Conservation (phyloP, 768 basidiomycete genomes). For the Leccinum imitatum region DNA sequence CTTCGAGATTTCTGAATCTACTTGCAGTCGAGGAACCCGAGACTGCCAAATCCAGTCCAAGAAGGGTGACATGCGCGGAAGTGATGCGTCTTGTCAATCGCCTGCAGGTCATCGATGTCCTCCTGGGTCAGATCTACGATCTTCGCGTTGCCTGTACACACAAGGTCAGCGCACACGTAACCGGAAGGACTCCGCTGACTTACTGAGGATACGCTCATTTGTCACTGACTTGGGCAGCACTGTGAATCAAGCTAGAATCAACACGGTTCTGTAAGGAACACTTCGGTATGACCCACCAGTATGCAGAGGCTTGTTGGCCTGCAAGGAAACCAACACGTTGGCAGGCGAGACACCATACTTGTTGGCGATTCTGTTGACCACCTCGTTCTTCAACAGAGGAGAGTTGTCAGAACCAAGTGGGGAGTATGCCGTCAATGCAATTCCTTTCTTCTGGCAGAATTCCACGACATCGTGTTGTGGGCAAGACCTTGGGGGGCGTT, state of each 20-base stretch:
- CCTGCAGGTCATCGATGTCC: conserved; percentile 57
- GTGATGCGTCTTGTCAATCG: conserved; percentile 58
- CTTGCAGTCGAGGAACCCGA: conserved; percentile 61
- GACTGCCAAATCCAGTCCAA: conserved; percentile 62
- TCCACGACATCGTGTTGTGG: conserved; percentile 64
- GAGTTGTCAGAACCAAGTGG: conserved; percentile 70
- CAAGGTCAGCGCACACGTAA: neutral
- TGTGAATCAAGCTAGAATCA: conserved; percentile 17
- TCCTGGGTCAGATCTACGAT: conserved; percentile 61
- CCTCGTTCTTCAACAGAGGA: conserved; percentile 59
- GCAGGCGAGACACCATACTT: conserved; percentile 59
- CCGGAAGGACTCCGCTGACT: conserved; percentile 14
- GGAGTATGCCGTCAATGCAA: conserved; percentile 75
- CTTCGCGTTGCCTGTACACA: conserved; percentile 50
- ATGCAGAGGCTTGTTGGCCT: conserved; percentile 64
- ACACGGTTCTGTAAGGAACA: conserved; percentile 5
- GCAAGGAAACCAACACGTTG: conserved; percentile 70
- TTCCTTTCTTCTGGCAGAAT: conserved; percentile 61
- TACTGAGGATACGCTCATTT: conserved; percentile 56
- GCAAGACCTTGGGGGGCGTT: conserved; percentile 45
- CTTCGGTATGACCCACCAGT: conserved; percentile 35
- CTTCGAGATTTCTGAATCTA: conserved; percentile 11
- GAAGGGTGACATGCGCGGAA: conserved; percentile 65
- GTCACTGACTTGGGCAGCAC: conserved; percentile 82
- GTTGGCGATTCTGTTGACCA: conserved; percentile 60